Evolutionary conservation across 2,329 filamentous ascomycete species (phyloP).

Genomic region (Massarina eburnea): DNA sequence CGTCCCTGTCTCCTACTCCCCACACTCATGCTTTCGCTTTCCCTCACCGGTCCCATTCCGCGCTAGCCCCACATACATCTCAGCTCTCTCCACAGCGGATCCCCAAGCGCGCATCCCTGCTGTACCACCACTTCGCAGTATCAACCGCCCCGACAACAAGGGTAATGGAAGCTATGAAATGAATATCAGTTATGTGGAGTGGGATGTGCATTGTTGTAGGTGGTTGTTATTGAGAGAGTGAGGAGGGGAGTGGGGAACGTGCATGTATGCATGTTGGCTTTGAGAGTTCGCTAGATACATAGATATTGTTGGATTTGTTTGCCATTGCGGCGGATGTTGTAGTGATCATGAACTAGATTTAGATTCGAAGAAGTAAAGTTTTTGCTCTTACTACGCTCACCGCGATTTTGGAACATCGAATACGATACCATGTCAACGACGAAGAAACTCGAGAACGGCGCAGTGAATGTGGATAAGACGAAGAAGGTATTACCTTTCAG

Average conservation of each 20-base stretch:
- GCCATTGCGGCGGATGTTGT: no score
- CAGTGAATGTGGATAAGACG: constrained; percentile 1
- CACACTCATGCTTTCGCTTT: neutral
- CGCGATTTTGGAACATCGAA: no score
- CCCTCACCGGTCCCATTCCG: neutral
- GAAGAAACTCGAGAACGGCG: constrained; percentile 3
- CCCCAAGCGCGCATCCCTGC: constrained; percentile 5
- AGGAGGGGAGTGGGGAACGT: no score
- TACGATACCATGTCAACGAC: constrained; percentile 6
- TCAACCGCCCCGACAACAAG: neutral
- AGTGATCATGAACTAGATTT: no score
- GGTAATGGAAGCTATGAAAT: neutral
- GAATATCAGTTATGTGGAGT: no score
- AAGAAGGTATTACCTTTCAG: constrained; percentile 23
- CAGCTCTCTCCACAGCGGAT: constrained; percentile 11
- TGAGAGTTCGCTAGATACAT: no score
- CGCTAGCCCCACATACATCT: constrained; percentile 28
- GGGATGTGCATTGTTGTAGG: no score
- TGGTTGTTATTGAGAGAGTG: no score
- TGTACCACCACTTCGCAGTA: constrained; percentile 1
- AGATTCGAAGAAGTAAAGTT: no score
- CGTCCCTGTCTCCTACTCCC: neutral
- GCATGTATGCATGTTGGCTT: no score
- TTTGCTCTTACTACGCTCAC: no score
- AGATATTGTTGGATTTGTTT: no score